Conservation (phyloP, 768 basidiomycete genomes). For the Albatrellus ellisii region DNA sequence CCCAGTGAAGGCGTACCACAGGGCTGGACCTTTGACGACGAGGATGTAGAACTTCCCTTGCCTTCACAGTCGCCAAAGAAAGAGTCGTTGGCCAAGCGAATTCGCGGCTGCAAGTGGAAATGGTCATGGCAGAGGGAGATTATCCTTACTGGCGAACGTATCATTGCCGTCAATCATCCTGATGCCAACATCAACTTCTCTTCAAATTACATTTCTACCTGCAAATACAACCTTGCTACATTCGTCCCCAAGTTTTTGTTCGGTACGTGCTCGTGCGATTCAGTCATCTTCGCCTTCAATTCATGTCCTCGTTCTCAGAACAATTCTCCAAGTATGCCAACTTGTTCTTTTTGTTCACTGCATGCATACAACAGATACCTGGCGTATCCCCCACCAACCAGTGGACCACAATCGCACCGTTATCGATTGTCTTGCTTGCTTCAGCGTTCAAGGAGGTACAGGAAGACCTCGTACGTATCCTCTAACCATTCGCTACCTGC, state of each 20-base stretch:
- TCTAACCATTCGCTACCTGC: neutral
- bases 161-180: constrained; percentile 74
- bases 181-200: constrained; percentile 50
- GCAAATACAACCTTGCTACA: constrained; percentile 82
- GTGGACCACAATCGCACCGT: constrained; percentile 90
- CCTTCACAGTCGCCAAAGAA: neutral
- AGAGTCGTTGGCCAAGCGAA: constrained; percentile 6
- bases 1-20: constrained; percentile 36
- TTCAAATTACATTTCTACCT: constrained; percentile 83
- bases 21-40: constrained; percentile 67
- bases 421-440: constrained; percentile 78
- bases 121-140: constrained; percentile 78
- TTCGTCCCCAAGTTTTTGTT: constrained; percentile 90
- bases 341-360: constrained; percentile 96
- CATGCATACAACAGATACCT: constrained; percentile 94
- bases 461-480: constrained; percentile 71
- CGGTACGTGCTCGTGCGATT: constrained; percentile 35
- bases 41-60: constrained; percentile 29
- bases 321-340: constrained; percentile 99
- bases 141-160: constrained; percentile 56
- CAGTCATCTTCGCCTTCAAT: neutral
- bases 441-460: constrained; percentile 94
- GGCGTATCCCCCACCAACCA: constrained; percentile 92
- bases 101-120: constrained; percentile 38
- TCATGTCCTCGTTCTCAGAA: constrained; percentile 37